Conservation (phyloP, 2,329 filamentous ascomycete genomes). For the Aspergillus flavus region DNA sequence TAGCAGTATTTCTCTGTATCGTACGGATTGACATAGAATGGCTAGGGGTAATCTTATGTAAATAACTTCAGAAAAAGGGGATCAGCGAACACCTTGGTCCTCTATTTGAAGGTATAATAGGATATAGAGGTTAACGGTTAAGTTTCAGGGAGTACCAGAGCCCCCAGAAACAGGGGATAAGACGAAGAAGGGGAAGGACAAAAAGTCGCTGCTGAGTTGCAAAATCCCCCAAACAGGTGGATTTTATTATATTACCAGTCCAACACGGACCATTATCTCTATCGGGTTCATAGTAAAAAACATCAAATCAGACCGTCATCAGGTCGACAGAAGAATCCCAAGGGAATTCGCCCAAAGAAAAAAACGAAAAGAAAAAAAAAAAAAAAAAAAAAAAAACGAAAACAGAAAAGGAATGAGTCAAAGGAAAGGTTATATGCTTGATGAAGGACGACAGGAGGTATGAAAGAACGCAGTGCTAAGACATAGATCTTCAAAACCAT, state of each 20-base stretch:
- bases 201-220: neutral
- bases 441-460: conserved; percentile 1
- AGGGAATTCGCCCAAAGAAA: conserved; percentile 5
- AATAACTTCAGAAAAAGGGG: neutral
- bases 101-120: neutral
- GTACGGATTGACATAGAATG: neutral
- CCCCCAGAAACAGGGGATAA: neutral
- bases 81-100: neutral
- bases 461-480: neutral
- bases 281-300: conserved; percentile 19
- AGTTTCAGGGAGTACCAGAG: neutral
- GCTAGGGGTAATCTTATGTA: neutral
- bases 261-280: conserved; percentile 22
- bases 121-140: neutral
- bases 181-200: neutral
- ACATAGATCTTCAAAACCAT: conserved; percentile 6
- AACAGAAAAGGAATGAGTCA: neutral
- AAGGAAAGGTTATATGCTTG: neutral
- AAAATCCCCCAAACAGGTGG: conserved; percentile 1
- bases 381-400: conserved; percentile 3
- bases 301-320: conserved; percentile 18
- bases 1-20: neutral
- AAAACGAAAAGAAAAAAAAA: conserved; percentile 4
- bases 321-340: neutral
- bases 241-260: conserved; percentile 14